Percentiles rank a stretch among this genome's conserved stretches.
Conservation (phyloP, 257 asterid genomes). For the Misopates orontium region DNA sequence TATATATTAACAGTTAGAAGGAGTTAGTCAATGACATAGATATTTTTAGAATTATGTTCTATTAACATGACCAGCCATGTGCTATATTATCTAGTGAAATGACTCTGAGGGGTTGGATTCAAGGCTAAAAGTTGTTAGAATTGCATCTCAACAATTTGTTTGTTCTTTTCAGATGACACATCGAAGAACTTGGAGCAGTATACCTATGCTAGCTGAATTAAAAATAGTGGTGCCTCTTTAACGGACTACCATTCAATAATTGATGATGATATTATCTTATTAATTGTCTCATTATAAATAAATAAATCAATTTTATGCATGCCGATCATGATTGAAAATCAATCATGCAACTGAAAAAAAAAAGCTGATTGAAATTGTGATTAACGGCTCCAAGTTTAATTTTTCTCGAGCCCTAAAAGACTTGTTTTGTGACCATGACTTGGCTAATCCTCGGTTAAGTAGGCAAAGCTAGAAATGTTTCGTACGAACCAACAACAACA, state of each 20-base stretch:
- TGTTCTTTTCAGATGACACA: conserved; percentile 33
- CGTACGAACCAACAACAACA: conserved; percentile 30
- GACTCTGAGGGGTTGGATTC: conserved; percentile 41
- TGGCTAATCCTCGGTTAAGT: conserved; percentile 4
- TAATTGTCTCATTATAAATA: background rate
- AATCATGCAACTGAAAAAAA: conserved; percentile 15
- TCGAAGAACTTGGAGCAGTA: conserved; percentile 20
- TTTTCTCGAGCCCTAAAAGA: conserved; percentile 44
- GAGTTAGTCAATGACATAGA: conserved; percentile 39
- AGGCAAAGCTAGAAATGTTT: conserved; percentile 32
- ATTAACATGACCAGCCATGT: conserved; percentile 21
- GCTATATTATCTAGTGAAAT: conserved; percentile 36
- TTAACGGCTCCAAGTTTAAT: conserved; percentile 9
- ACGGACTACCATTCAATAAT: conserved; percentile 17
- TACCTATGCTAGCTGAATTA: background rate
- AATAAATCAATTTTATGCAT: background rate
- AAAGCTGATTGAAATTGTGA: background rate
- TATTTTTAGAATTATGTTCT: conserved; percentile 18
- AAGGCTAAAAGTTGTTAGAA: conserved; percentile 40
- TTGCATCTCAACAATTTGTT: conserved; percentile 46
- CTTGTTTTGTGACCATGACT: conserved; percentile 13
- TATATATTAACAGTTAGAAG: no score
- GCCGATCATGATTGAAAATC: background rate
- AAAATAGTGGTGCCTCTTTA: conserved; percentile 17
- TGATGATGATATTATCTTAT: background rate